Evolutionary conservation across 2,329 filamentous ascomycete species (phyloP).

Genomic region (Ophiostoma novo-ulmi): DNA sequence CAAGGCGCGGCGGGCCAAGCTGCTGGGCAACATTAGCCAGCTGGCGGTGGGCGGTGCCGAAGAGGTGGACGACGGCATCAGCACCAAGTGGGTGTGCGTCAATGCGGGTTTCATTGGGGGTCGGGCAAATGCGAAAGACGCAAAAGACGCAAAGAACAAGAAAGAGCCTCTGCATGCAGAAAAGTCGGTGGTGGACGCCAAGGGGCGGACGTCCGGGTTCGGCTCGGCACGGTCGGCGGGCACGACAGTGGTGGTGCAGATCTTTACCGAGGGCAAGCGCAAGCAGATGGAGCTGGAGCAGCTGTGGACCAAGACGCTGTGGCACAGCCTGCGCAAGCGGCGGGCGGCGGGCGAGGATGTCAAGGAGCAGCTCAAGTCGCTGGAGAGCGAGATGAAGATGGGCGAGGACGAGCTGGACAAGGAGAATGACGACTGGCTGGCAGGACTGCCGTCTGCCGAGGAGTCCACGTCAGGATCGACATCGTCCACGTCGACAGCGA

Average conservation of each 20-base stretch:
- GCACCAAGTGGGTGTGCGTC: conserved; percentile 94
- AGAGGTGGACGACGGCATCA: conserved; percentile 74
- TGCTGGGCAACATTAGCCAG: conserved; percentile 62
- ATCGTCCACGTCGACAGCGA: background rate
- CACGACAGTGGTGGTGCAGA: conserved; percentile 53
- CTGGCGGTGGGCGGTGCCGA: conserved; percentile 31
- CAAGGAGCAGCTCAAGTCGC: background rate
- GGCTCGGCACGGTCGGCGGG: conserved; percentile 47
- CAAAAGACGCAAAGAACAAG: background rate
- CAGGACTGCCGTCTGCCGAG: background rate
- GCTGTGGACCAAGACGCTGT: conserved; percentile 46
- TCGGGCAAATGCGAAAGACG: conserved; percentile 32
- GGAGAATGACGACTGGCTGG: conserved; percentile 1
- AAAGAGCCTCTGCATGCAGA: background rate
- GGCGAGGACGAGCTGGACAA: background rate
- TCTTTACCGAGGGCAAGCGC: conserved; percentile 52
- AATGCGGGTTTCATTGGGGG: conserved; percentile 69
- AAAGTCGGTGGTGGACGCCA: conserved; percentile 28
- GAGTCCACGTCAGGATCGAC: background rate
- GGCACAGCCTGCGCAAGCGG: conserved; percentile 29
- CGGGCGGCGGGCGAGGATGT: conserved; percentile 20
- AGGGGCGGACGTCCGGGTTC: conserved; percentile 69
- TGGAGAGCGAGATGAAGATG: background rate
- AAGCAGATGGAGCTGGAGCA: conserved; percentile 50
- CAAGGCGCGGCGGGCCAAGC: conserved; percentile 72